These are phyloP conservation scores for Sparassis latifolia DNA, from an alignment of 1,284 basidiomycete genomes.

Conservation along the genomic window DNA sequence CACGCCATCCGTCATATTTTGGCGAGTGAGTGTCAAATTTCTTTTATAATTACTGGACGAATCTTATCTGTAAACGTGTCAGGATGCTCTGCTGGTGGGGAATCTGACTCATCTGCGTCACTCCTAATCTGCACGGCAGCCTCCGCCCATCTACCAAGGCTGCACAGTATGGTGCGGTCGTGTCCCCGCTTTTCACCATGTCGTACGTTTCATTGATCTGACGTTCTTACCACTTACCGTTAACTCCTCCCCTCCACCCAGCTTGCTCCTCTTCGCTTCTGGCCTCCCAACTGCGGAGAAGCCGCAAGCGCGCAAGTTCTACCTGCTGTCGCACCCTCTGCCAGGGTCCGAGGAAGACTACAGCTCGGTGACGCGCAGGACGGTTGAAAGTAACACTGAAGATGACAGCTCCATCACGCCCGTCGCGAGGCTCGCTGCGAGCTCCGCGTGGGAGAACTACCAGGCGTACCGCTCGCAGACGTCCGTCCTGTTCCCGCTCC, in stretches of 20 bases:
- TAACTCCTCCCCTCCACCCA: conserved; percentile 17
- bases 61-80: not conserved
- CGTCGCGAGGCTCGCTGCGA: not conserved
- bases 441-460: conserved; percentile 48
- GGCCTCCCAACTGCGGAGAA: conserved; percentile 75
- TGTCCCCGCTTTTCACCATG: conserved; percentile 61
- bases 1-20: conserved; percentile 71
- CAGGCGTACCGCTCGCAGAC: conserved; percentile 53
- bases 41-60: not conserved
- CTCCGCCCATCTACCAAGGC: conserved; percentile 36
- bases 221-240: not conserved
- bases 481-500: conserved; percentile 62
- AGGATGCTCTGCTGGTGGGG: conserved; percentile 74
- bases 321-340: conserved; percentile 43
- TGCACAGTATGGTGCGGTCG: conserved; percentile 54
- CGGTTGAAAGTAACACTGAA: conserved; percentile 13
- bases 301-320: conserved; percentile 61
- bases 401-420: conserved; percentile 10
- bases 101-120: conserved; percentile 58
- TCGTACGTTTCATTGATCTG: conserved; percentile 34
- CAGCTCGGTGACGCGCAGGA: conserved; percentile 11
- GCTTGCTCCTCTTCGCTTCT: conserved; percentile 60
- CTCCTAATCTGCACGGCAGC: conserved; percentile 44
- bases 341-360: conserved; percentile 8
- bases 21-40: conserved; percentile 50